These are phyloP conservation scores for Didymella pinodella DNA, from an alignment of 2,329 filamentous ascomycete genomes.

Conservation along the genomic window DNA sequence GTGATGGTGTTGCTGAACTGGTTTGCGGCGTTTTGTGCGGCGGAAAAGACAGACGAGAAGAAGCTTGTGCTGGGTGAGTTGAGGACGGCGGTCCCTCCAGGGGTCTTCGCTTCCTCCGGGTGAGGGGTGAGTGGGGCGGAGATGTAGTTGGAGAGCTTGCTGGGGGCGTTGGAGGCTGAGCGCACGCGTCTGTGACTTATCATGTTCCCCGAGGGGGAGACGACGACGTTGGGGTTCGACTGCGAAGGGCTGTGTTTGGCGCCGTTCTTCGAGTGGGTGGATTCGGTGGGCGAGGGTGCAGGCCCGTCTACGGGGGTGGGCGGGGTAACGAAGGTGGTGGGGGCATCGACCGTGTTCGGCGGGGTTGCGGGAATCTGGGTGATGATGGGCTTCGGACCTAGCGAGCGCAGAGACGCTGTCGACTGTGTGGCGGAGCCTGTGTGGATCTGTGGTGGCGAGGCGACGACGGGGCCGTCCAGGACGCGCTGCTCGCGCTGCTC, in stretches of 20 bases:
- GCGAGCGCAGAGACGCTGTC: slow-evolving; percentile 33
- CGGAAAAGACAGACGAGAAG: slow-evolving; percentile 92
- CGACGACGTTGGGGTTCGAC: slow-evolving; percentile 61
- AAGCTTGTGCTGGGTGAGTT: slow-evolving; percentile 66
- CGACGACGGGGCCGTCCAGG: slow-evolving; percentile 39
- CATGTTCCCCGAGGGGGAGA: slow-evolving; percentile 73
- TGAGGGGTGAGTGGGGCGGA: slow-evolving; percentile 74
- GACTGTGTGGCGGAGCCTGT: slow-evolving; percentile 44
- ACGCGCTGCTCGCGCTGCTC: slow-evolving; percentile 37
- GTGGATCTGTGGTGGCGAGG: slow-evolving; percentile 45
- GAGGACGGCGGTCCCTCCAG: slow-evolving; percentile 61
- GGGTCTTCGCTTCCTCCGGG: slow-evolving; percentile 71
- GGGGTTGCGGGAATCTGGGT: slow-evolving; percentile 54
- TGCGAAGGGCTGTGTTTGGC: slow-evolving; percentile 42
- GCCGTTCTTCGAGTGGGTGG: slow-evolving; percentile 35
- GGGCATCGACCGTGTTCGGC: slow-evolving; percentile 54
- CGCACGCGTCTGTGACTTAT: slow-evolving; percentile 73
- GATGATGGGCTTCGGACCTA: slow-evolving; percentile 46
- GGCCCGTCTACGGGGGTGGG: slow-evolving; percentile 66
- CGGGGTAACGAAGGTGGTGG: slow-evolving; percentile 68
- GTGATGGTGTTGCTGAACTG: slow-evolving; percentile 77
- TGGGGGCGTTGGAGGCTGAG: slow-evolving; percentile 69
- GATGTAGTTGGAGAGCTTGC: slow-evolving; percentile 84
- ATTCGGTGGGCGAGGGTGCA: slow-evolving; percentile 45
- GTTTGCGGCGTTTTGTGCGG: slow-evolving; percentile 88